Evolutionary conservation across 805 yeast genomes (phyloP).

Genomic region (Metschnikowia bowlesiae): DNA sequence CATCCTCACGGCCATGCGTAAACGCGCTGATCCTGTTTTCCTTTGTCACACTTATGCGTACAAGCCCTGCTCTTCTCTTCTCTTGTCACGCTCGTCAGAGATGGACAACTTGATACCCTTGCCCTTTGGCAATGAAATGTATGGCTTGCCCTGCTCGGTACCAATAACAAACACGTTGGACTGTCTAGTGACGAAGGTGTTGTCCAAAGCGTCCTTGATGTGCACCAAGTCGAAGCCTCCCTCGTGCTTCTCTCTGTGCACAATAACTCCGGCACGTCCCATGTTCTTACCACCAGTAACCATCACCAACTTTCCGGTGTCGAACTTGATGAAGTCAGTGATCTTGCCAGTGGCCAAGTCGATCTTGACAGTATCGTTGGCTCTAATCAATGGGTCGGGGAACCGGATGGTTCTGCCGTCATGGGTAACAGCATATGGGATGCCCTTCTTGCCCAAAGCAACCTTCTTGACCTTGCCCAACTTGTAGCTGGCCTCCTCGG

Average conservation of each 20-base stretch:
- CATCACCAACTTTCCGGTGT: constrained; percentile 84
- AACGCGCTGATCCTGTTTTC: neutral
- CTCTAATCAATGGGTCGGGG: constrained; percentile 97
- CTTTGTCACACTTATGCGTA: constrained; percentile 7
- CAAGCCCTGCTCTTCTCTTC: constrained; percentile 65
- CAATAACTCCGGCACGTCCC: constrained; percentile 96
- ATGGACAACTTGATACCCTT: constrained; percentile 95
- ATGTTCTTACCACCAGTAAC: constrained; percentile 98
- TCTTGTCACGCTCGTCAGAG: constrained; percentile 97
- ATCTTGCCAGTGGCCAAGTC: constrained; percentile 96
- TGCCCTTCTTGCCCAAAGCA: constrained; percentile 96
- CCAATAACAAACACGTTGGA: constrained; percentile 90
- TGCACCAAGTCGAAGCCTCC: constrained; percentile 98
- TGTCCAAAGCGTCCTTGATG: constrained; percentile 91
- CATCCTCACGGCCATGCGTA: too few species aligned
- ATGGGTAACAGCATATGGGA: constrained; percentile 98
- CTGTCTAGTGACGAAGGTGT: constrained; percentile 90
- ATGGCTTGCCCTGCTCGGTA: constrained; percentile 84
- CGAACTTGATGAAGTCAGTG: constrained; percentile 83
- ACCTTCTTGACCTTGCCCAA: constrained; percentile 97
- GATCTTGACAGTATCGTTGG: constrained; percentile 96
- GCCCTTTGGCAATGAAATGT: constrained; percentile 94
- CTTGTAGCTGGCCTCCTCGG: constrained; percentile 98
- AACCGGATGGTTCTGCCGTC: constrained; percentile 99
- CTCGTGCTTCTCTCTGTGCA: constrained; percentile 96